These are phyloP conservation scores for Macroventuria anomochaeta DNA, from an alignment of 2,329 filamentous ascomycete species.

Conservation along the genomic window DNA sequence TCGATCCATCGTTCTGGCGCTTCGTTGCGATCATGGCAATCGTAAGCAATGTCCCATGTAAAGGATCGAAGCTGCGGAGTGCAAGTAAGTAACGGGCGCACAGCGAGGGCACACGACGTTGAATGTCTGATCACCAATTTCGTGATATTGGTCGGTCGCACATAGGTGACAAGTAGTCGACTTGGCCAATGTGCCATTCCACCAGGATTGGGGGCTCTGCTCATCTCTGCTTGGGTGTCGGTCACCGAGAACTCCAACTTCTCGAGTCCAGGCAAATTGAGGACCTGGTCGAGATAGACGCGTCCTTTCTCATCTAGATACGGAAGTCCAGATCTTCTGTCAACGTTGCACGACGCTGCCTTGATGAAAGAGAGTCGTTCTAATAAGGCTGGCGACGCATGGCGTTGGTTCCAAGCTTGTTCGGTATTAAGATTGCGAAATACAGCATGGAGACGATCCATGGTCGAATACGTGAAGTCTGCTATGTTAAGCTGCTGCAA, in stretches of 20 bases:
- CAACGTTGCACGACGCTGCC: constrained; percentile 28
- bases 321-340: constrained; percentile 20
- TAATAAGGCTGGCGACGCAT: constrained; percentile 19
- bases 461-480: constrained; percentile 26
- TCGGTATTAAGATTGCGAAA: constrained; percentile 24
- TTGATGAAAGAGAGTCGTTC: constrained; percentile 26
- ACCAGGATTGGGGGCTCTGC: background rate
- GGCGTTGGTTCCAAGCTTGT: constrained; percentile 6
- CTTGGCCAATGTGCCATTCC: background rate
- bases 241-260: constrained; percentile 25
- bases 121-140: constrained; percentile 31
- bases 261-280: constrained; percentile 24
- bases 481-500: constrained; percentile 27
- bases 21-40: constrained; percentile 12
- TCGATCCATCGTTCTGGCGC: constrained; percentile 20
- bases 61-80: constrained; percentile 32
- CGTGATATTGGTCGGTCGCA: constrained; percentile 26
- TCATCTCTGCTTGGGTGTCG: constrained; percentile 4
- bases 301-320: constrained; percentile 10
- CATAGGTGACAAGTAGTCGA: constrained; percentile 3
- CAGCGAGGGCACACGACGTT: constrained; percentile 2
- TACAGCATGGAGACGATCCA: constrained; percentile 27
- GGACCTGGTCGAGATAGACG: constrained; percentile 19
- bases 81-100: constrained; percentile 18
- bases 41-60: constrained; percentile 34